These are phyloP conservation scores for Gastrodia elata DNA, from an alignment of 106 monocot species.

Conservation along the genomic window DNA sequence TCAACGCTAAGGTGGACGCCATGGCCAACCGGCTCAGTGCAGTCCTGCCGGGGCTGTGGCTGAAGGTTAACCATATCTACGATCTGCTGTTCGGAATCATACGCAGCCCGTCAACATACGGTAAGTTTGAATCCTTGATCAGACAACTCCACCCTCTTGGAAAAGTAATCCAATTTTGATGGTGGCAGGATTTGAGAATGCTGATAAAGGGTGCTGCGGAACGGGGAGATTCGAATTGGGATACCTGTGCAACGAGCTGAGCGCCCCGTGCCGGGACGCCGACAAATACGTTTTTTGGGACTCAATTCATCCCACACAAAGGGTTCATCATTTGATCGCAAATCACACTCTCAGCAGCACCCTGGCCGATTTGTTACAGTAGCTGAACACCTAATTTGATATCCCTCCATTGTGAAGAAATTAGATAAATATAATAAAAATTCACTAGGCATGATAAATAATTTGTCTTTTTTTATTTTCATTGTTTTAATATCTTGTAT, in stretches of 20 bases:
- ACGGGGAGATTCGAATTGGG: conserved; percentile 53
- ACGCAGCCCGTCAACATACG: conserved; percentile 30
- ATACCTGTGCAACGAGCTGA: conserved; percentile 26
- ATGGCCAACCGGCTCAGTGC: conserved; percentile 10
- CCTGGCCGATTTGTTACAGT: conserved; percentile 15
- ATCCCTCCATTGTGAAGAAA: neutral
- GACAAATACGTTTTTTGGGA: conserved; percentile 62
- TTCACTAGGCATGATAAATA: neutral
- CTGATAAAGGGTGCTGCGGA: conserved; percentile 40
- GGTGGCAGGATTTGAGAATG: conserved; percentile 42
- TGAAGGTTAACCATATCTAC: conserved; percentile 21
- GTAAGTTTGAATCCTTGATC: no score
- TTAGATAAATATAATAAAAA: neutral
- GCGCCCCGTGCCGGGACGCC: conserved; percentile 34
- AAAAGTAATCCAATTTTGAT: no score
- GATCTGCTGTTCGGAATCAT: conserved; percentile 17
- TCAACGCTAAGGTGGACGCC: conserved; percentile 44
- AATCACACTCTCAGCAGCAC: neutral
- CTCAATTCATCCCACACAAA: conserved; percentile 52
- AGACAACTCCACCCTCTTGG: no score
- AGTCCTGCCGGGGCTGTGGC: conserved; percentile 28
- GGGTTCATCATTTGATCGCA: conserved; percentile 28
- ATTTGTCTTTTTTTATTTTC: neutral
- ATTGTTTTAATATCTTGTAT: no score
- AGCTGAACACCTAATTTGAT: neutral